phyloP scores from a whole-genome alignment of 116 monocot genomes.

The Thalassia testudinum region DNA sequence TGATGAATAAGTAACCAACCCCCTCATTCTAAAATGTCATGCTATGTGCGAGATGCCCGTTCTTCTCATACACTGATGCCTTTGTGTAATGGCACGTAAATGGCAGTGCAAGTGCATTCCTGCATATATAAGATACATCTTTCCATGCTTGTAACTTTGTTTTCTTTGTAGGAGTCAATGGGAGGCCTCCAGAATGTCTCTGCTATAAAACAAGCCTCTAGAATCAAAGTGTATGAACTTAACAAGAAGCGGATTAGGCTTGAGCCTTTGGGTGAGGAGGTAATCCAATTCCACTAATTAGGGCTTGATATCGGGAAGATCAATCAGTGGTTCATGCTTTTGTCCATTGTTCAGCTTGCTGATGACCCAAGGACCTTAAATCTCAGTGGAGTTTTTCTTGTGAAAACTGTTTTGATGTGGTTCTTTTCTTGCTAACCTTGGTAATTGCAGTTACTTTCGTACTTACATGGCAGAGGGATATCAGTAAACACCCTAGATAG shows the following conservation, averaged over 20 bases:
- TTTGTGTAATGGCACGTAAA: too few species aligned
- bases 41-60: too few species aligned
- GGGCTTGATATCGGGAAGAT: not conserved
- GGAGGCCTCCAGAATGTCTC: too few species aligned
- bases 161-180: too few species aligned
- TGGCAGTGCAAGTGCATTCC: too few species aligned
- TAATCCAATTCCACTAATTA: slow-evolving; percentile 6
- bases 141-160: too few species aligned
- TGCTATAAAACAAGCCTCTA: too few species aligned
- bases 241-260: slow-evolving; percentile 43
- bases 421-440: not conserved
- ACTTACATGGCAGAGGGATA: slow-evolving; percentile 38
- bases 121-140: too few species aligned
- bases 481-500: slow-evolving; percentile 57
- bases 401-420: not conserved
- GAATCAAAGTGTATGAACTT: not conserved
- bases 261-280: slow-evolving; percentile 57
- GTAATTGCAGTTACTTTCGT: slow-evolving; percentile 7
- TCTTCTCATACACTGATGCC: too few species aligned
- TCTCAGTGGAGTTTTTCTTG: not conserved
- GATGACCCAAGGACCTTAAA: not conserved
- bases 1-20: too few species aligned
- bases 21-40: too few species aligned
- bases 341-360: not conserved
- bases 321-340: not conserved